phyloP scores from a whole-genome alignment of 2,329 filamentous ascomycete genomes.

The Hypoxylon rubiginosum region DNA sequence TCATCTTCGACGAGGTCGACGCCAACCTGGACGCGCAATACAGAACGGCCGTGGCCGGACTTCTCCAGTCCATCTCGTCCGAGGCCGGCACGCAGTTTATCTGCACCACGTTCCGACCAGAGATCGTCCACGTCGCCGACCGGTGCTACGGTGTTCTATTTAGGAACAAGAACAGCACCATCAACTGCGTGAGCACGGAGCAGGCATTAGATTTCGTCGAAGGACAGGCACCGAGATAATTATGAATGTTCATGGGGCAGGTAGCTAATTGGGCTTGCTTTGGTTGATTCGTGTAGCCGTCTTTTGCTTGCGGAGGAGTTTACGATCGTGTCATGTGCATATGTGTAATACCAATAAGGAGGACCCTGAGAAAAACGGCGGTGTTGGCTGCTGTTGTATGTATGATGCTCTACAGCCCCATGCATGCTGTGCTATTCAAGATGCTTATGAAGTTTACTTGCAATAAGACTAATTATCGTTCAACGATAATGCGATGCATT shows the following conservation, averaged over 20 bases:
- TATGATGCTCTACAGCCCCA: slow-evolving; percentile 10
- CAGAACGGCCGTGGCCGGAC: slow-evolving; percentile 91
- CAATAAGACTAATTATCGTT: background rate
- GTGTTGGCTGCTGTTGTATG: slow-evolving; percentile 20
- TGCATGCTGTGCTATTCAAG: slow-evolving; percentile 12
- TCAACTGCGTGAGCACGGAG: slow-evolving; percentile 89
- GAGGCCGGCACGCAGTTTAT: slow-evolving; percentile 86
- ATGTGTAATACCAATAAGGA: slow-evolving; percentile 29
- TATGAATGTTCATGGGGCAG: background rate
- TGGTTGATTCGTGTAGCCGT: slow-evolving; percentile 27
- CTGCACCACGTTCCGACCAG: slow-evolving; percentile 97
- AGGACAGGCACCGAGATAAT: slow-evolving; percentile 70
- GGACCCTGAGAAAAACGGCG: slow-evolving; percentile 12
- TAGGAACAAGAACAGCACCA: slow-evolving; percentile 92
- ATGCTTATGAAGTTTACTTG: slow-evolving; percentile 29
- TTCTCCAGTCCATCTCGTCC: slow-evolving; percentile 82
- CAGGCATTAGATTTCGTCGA: slow-evolving; percentile 95
- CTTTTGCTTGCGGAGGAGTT: slow-evolving; percentile 11
- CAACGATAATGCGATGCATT: background rate
- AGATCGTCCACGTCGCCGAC: slow-evolving; percentile 95
- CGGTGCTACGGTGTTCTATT: slow-evolving; percentile 98
- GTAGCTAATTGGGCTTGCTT: background rate
- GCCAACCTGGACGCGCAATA: slow-evolving; percentile 99
- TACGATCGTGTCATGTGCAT: slow-evolving; percentile 10
- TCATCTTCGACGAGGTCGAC: slow-evolving; percentile 99